phyloP scores from a whole-genome alignment of 176 grass and related monocot species.

The Oryza glumipatula region DNA sequence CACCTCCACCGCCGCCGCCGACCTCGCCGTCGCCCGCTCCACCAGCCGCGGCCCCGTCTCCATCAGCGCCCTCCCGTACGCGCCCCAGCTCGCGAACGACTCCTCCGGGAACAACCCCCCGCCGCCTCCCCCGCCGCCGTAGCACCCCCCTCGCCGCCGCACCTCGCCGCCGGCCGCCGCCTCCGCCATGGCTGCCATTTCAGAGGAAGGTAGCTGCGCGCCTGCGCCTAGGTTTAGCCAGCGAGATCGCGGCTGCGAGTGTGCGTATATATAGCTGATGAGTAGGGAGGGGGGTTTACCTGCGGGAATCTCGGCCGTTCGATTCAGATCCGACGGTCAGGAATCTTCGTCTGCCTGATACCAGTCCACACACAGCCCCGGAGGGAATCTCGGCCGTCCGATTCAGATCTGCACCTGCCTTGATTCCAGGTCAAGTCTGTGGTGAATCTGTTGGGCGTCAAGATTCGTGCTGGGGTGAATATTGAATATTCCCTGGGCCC shows the following conservation, averaged over 20 bases:
- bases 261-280: background rate
- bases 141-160: conserved; percentile 34
- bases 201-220: background rate
- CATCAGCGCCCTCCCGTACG: conserved; percentile 60
- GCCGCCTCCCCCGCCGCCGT: conserved; percentile 1
- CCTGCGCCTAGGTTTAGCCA: background rate
- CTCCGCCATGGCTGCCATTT: conserved; percentile 30
- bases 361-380: no score
- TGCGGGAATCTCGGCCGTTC: background rate
- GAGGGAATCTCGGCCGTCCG: no score
- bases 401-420: background rate
- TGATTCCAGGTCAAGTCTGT: background rate
- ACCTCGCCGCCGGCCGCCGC: background rate
- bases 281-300: background rate
- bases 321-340: background rate
- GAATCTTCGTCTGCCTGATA: no score
- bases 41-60: conserved; percentile 57
- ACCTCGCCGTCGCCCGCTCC: conserved; percentile 57
- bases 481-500: background rate
- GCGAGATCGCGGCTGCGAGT: background rate
- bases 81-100: conserved; percentile 73
- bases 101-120: conserved; percentile 64
- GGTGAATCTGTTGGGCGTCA: background rate
- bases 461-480: background rate
- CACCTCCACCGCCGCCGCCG: conserved; percentile 57